Base-by-base conservation (phyloP, 441 rosid species). In the Adansonia rubrostipa region DNA sequence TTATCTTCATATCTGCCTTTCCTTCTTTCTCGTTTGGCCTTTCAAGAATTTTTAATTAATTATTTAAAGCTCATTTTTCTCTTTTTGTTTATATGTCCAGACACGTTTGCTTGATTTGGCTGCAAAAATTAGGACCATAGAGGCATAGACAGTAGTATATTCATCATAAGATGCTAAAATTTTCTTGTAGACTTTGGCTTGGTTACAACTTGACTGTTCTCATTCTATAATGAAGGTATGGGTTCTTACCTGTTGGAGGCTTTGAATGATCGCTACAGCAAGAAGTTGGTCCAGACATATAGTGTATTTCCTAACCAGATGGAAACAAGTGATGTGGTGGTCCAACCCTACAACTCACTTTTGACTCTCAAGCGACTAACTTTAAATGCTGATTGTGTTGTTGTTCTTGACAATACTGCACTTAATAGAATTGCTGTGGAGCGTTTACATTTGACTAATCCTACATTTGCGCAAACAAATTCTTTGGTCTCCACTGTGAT, bases 311-410 rank as follows among this genome's bases (percentile, higher is more conserved):
- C 99, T 66, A 96, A 96, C 64, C 99, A 96, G 89, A 94, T 93
- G 98, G 99, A 96, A 87, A 96, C 97, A 2, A 96, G 99, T 84
- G 99, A 94, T 65, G 99, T 96, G 22, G 99, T 96, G 78, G 99
- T 96, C 82, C 99, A 96, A 85, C 99, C 99, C 1, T 96, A 96
- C 79, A 96, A 96, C 90, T 96, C 99, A 33, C 95, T 96, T 20
- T 82, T 96, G 84, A 96, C 99, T 1, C 91, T 96, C 73, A 96
- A 96, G 92, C 92, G 99, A 74, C 89, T 96, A 74, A 93, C 99
- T 0, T 88, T 94, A 44, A 96, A 94, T 86, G 98, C 99, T 77
- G 99, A 96, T 71, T 94, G 98, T 81, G 99, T 96, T 78, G 99
- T 96, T 81, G 99, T 96, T 80, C 98, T 96, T 75, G 99, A 96